Evolutionary conservation across 179 eudicot species (phyloP).

Genomic region (Silene vulgaris): DNA sequence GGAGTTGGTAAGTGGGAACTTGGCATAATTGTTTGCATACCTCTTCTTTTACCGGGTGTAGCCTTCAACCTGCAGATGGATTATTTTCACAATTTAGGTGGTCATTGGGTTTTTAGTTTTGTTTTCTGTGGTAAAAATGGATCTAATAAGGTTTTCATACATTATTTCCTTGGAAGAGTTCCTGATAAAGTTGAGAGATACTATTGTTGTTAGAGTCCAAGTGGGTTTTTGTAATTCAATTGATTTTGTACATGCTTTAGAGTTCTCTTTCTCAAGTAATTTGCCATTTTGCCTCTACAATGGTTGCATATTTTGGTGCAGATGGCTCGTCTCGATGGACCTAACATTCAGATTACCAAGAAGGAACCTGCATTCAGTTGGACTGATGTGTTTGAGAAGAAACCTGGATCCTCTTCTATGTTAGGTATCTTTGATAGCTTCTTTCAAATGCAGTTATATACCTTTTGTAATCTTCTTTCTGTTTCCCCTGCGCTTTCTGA

Average conservation of each 20-base stretch:
- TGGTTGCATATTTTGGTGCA: conserved; percentile 28
- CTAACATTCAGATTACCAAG: conserved; percentile 48
- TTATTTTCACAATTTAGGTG: conserved; percentile 3
- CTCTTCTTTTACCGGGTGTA: background rate
- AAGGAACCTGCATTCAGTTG: conserved; percentile 58
- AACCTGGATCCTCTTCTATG: conserved; percentile 32
- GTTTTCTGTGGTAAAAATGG: background rate
- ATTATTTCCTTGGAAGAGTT: conserved; percentile 7
- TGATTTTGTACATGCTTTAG: background rate
- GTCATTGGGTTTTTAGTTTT: background rate
- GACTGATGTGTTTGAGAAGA: conserved; percentile 75
- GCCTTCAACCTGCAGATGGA: background rate
- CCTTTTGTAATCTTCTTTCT: background rate
- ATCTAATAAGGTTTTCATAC: background rate
- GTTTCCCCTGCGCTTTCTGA: background rate
- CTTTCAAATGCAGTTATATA: background rate
- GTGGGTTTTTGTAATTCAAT: background rate
- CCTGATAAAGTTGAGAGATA: background rate
- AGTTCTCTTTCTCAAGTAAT: background rate
- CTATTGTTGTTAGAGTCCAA: background rate
- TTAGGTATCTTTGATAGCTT: conserved; percentile 33
- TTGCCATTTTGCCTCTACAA: conserved; percentile 1
- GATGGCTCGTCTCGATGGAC: conserved; percentile 85
- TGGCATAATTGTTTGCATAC: background rate
- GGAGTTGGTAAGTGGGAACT: background rate